These are phyloP conservation scores for Wolfiporia cocos DNA, from an alignment of 1,284 basidiomycete genomes.

Conservation along the genomic window DNA sequence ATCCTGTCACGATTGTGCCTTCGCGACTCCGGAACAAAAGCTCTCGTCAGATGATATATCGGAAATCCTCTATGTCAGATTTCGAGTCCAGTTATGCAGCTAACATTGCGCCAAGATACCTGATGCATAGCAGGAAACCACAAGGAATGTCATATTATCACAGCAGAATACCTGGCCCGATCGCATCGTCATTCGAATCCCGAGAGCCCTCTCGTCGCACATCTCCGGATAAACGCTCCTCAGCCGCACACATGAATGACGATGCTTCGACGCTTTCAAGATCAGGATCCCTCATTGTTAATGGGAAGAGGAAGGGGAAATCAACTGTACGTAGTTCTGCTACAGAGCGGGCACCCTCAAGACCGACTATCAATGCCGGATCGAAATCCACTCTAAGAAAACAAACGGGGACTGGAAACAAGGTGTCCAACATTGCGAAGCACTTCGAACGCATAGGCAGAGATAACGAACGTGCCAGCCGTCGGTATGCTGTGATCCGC, in stretches of 20 bases:
- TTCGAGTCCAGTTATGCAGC: constrained; percentile 86
- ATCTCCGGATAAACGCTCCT: constrained; percentile 65
- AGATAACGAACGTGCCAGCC: constrained; percentile 62
- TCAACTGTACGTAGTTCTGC: constrained; percentile 29
- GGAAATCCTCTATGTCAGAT: constrained; percentile 70
- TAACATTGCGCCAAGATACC: constrained; percentile 73
- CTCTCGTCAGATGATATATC: constrained; percentile 37
- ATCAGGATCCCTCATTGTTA: constrained; percentile 12
- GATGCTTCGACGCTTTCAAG: constrained; percentile 26
- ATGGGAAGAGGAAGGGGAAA: constrained; percentile 32
- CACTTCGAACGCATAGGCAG: constrained; percentile 71
- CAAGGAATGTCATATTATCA: constrained; percentile 24
- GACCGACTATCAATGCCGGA: constrained; percentile 34
- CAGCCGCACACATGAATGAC: constrained; percentile 27
- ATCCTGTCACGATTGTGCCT: constrained; percentile 37
- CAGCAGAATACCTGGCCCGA: constrained; percentile 50
- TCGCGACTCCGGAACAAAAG: constrained; percentile 40
- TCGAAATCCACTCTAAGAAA: constrained; percentile 50
- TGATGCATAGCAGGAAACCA: constrained; percentile 45
- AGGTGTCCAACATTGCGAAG: constrained; percentile 71
- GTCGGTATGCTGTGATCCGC: constrained; percentile 75
- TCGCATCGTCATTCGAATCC: constrained; percentile 45
- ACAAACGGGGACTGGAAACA: constrained; percentile 42
- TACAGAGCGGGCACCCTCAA: constrained; percentile 46
- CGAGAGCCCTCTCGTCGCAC: constrained; percentile 53